Evolutionary conservation across 306 rosid genomes (phyloP), one percentile per base, ranked within the genome.

Genomic region (Cucurbita argyrosperma): DNA sequence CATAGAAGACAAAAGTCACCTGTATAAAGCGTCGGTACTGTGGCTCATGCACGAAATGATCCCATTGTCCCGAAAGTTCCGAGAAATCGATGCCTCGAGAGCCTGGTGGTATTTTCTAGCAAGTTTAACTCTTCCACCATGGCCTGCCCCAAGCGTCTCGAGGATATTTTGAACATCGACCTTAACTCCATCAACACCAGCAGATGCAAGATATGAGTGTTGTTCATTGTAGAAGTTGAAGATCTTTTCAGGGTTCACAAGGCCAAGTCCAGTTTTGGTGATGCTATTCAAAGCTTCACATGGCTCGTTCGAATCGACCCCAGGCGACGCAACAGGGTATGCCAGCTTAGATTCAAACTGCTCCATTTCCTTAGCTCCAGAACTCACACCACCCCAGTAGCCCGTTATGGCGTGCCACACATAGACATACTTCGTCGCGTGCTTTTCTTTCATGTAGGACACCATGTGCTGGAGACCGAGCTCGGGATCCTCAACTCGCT

Each of bases 331-430:
- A 19, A 90, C 76, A 0, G 96, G 98, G 81, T 78, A 90, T 7
- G 88, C 55, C 83, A 92, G 66, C 69, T 83, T 80, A 12, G 98
- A 79, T 4, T 92, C 96, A 0, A 87, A 92, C 61, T 86, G 96
- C 73, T 90, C 90, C 96, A 88, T 92, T 38, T 78, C 91, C 4
- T 76, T 30, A 75, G 67, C 83, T 21, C 80, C 91, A 42, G 96
- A 90, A 66, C 80, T 87, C 69, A 92, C 96, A 64, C 96, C 98
- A 4, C 98, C 98, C 98, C 96, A 92, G 46, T 92, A 92, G 21
- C 98, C 98, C 13, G 92, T 87, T 78, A 92, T 87, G 6, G 98
- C 96, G 76, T 92, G 96, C 96, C 98, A 92, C 62, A 90, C 93
- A 70, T 88, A 92, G 58, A 91, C 85, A 21, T 84, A 88, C 96